Conservation (phyloP, 2,329 filamentous ascomycete species). For the Talaromyces sp. region DNA sequence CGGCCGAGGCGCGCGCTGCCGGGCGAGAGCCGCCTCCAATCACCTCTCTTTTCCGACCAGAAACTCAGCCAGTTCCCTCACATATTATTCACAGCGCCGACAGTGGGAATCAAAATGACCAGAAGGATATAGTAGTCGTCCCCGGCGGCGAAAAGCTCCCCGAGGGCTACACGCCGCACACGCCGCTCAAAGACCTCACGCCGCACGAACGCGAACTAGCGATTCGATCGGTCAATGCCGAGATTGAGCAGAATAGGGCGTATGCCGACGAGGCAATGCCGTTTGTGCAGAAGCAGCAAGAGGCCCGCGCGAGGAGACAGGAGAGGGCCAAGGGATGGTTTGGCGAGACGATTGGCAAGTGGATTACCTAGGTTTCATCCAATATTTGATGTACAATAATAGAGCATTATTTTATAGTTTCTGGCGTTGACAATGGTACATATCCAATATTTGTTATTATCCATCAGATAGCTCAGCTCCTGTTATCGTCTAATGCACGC, state of each 20-base stretch:
- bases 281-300: slow-evolving; percentile 33
- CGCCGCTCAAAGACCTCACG: slow-evolving; percentile 37
- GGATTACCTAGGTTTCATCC: slow-evolving; percentile 25
- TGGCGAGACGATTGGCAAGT: slow-evolving; percentile 40
- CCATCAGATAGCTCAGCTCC: no score
- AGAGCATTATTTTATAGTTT: neutral
- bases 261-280: slow-evolving; percentile 33
- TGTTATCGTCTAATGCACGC: neutral
- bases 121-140: slow-evolving; percentile 23
- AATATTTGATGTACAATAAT: neutral
- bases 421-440: neutral
- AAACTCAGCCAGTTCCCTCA: slow-evolving; percentile 18
- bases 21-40: slow-evolving; percentile 40
- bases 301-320: slow-evolving; percentile 32
- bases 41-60: slow-evolving; percentile 41
- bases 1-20: slow-evolving; percentile 54
- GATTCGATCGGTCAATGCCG: slow-evolving; percentile 34
- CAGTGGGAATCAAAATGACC: neutral
- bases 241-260: slow-evolving; percentile 31
- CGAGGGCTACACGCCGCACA: slow-evolving; percentile 30
- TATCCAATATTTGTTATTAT: neutral
- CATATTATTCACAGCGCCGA: neutral
- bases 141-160: slow-evolving; percentile 34
- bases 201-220: slow-evolving; percentile 45
- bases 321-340: slow-evolving; percentile 39